Evolutionary conservation across 495 filamentous ascomycete genomes (phyloP), one percentile per base, ranked within the genome.

Genomic region (Hypomontagnella submonticulosa): DNA sequence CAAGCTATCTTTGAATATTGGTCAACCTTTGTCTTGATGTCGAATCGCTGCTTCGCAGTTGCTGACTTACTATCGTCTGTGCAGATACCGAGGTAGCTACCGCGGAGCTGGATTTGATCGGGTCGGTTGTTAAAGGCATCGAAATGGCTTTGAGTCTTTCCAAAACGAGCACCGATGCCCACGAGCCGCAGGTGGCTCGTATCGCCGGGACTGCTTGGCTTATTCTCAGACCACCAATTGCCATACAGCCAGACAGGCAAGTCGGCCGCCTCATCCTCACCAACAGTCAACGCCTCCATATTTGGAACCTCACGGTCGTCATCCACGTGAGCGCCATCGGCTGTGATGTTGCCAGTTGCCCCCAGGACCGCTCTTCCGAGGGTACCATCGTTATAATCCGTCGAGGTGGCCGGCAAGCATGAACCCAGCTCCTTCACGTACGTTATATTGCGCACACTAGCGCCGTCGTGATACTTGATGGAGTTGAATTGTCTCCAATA

Each of bases 401-500:
- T 56, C 4, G 36, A 34, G 10, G 49, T 20, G 8, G 27, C 56
- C 4, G 56, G 57, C 42, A 66, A 10, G 19, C 30, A 60, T 12
- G 50, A 10, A 13, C 49, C 62, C 10, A 66, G 16, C 34, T 61
- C 46, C 48, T 66, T 66, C 4, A 56, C 23, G 23, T 60, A 66
- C 7, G 57, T 57, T 3, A 67, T 34, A 13, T 62, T 27, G 43
- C 42, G 42, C 30, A 67, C 52, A 11, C 9, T 23, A 0, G 57
- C 20, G 37, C 46, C 46, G 23, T 53, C 40, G 19, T 57, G 38
- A n/a, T 67, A 58, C 15, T 58, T 47, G 32, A 57, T 48, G 32
- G 44, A 37, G 8, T 61, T 54, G 46, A 54, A 61, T 38, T 67
- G 57, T 18, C 52, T 62, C 57, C 52, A 67, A 16, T 62, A 67